phyloP scores from a whole-genome alignment of 768 basidiomycete species.

The Dentipellis sp. region DNA sequence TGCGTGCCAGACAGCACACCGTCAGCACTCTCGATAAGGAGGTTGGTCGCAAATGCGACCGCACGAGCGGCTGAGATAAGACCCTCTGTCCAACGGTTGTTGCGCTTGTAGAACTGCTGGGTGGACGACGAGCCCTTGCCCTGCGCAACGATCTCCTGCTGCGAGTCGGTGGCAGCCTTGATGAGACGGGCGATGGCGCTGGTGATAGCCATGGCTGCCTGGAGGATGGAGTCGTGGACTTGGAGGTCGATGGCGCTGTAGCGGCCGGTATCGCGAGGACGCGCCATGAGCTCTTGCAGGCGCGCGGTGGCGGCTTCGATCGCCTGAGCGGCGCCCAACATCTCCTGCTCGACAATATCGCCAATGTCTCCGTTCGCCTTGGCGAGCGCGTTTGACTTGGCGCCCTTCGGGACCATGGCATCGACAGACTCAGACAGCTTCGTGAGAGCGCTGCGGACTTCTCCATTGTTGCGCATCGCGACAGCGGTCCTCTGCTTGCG shows the following conservation, averaged over 20 bases:
- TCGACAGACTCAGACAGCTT: constrained; percentile 88
- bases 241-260: constrained; percentile 89
- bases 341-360: constrained; percentile 93
- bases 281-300: constrained; percentile 83
- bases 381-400: constrained; percentile 56
- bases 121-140: constrained; percentile 87
- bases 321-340: constrained; percentile 85
- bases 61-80: constrained; percentile 97
- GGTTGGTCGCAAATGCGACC: constrained; percentile 91
- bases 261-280: constrained; percentile 79
- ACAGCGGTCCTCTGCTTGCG: constrained; percentile 68
- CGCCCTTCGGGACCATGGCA: constrained; percentile 67
- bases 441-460: constrained; percentile 70
- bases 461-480: constrained; percentile 83
- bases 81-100: constrained; percentile 99
- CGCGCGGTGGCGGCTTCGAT: constrained; percentile 91
- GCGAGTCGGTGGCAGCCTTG: constrained; percentile 93
- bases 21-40: constrained; percentile 96
- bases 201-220: constrained; percentile 91
- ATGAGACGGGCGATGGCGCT: constrained; percentile 92
- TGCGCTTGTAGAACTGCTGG: constrained; percentile 99
- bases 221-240: constrained; percentile 95
- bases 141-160: constrained; percentile 95
- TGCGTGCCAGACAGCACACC: constrained; percentile 95
- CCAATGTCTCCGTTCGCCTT: constrained; percentile 90